phyloP scores from a whole-genome alignment of 371 early-diverging fungal species.

The Nematocida parisii region DNA sequence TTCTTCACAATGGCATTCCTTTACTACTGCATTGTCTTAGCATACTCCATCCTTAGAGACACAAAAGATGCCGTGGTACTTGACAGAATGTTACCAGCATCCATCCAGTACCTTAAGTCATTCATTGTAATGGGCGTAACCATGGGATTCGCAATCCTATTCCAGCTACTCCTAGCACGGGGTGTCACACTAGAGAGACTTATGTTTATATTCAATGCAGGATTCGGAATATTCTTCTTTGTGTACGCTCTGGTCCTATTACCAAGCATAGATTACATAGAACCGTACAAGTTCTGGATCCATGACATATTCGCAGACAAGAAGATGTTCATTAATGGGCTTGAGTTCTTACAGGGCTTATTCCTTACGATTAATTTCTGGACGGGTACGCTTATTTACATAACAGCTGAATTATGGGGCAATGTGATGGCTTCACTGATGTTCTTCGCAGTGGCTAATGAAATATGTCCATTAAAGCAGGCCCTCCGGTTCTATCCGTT shows the following conservation, averaged over 20 bases:
- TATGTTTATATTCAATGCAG: constrained; percentile 60
- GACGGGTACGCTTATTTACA: constrained; percentile 68
- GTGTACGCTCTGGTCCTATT: constrained; percentile 62
- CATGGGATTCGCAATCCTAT: constrained; percentile 61
- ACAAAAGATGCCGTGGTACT: constrained; percentile 70
- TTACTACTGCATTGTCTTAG: constrained; percentile 68
- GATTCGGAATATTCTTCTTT: constrained; percentile 66
- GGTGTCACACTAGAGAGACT: constrained; percentile 61
- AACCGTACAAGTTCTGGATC: constrained; percentile 58
- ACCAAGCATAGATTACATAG: constrained; percentile 61
- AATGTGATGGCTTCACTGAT: constrained; percentile 68
- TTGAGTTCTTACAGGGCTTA: constrained; percentile 58
- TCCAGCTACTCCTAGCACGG: constrained; percentile 62
- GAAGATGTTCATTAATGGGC: constrained; percentile 59
- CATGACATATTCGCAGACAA: constrained; percentile 65
- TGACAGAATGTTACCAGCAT: constrained; percentile 66
- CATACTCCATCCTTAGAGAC: constrained; percentile 71
- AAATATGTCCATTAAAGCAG: constrained; percentile 68
- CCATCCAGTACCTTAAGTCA: constrained; percentile 68
- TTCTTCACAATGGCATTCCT: constrained; percentile 66
- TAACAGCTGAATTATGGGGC: constrained; percentile 70
- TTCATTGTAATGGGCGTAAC: constrained; percentile 66
- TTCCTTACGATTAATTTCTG: constrained; percentile 67
- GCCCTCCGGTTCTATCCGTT: constrained; percentile 69
- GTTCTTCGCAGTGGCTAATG: constrained; percentile 69